Percentiles rank a stretch among this genome's conserved stretches.
Conservation (phyloP, 2,329 filamentous ascomycete genomes). For the Hymenoscyphus infarciens region DNA sequence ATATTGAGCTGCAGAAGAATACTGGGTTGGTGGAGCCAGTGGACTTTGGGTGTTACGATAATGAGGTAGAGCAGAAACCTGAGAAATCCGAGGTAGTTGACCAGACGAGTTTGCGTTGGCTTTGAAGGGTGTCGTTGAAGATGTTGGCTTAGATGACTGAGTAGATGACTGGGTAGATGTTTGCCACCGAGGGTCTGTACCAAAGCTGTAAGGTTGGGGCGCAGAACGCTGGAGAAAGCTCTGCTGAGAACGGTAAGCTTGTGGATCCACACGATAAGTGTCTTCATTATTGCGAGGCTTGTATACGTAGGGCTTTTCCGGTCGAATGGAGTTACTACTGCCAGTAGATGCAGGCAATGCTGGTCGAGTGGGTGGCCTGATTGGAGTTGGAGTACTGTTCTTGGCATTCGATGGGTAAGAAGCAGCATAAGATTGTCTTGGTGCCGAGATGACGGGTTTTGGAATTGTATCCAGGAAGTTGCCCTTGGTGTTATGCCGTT, state of each 20-base stretch:
- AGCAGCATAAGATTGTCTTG: slow-evolving; percentile 36
- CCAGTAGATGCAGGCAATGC: slow-evolving; percentile 29
- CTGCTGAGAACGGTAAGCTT: slow-evolving; percentile 35
- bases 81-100: slow-evolving; percentile 1
- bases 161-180: slow-evolving; percentile 11
- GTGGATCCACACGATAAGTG: slow-evolving; percentile 32
- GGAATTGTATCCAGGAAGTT: slow-evolving; percentile 70
- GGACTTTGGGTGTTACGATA: slow-evolving; percentile 9
- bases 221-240: slow-evolving; percentile 33
- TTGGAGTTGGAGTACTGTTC: slow-evolving; percentile 26
- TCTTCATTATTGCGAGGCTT: slow-evolving; percentile 41
- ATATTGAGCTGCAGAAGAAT: neutral
- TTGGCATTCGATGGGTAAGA: slow-evolving; percentile 30
- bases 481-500: slow-evolving; percentile 62
- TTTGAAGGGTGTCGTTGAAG: neutral
- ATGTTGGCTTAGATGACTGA: neutral
- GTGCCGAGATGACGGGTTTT: slow-evolving; percentile 44
- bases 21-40: neutral
- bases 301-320: slow-evolving; percentile 51
- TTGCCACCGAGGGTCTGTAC: slow-evolving; percentile 32
- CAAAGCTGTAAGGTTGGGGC: slow-evolving; percentile 28
- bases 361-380: slow-evolving; percentile 35
- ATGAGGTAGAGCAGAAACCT: slow-evolving; percentile 7
- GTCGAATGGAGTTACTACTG: slow-evolving; percentile 21
- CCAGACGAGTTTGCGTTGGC: neutral